Evolutionary conservation across 2,329 filamentous ascomycete species (phyloP).

Genomic region (Paradendryphiella salina): DNA sequence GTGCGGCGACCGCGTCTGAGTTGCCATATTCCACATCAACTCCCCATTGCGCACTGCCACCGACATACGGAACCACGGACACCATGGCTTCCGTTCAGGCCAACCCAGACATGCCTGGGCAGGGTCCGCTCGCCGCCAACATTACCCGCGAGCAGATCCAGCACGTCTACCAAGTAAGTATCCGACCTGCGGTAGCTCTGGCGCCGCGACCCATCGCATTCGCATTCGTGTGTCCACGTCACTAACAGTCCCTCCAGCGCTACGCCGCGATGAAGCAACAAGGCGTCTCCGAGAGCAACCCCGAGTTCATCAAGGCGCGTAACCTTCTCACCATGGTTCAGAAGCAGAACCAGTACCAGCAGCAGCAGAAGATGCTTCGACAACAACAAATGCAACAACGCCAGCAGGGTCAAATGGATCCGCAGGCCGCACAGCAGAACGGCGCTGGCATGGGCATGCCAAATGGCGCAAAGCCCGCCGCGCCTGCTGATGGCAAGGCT

Average conservation of each 20-base stretch:
- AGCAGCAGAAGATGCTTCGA: constrained; percentile 45
- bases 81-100: constrained; percentile 80
- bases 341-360: constrained; percentile 58
- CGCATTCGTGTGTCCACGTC: not conserved
- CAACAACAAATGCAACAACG: constrained; percentile 58
- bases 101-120: constrained; percentile 68
- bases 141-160: constrained; percentile 78
- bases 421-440: constrained; percentile 57
- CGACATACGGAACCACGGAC: constrained; percentile 18
- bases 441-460: constrained; percentile 36
- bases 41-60: constrained; percentile 21
- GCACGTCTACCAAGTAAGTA: constrained; percentile 68
- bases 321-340: constrained; percentile 75
- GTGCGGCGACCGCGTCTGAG: constrained; percentile 26
- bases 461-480: constrained; percentile 54
- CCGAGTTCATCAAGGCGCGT: constrained; percentile 82
- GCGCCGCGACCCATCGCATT: constrained; percentile 9
- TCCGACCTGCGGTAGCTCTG: not conserved
- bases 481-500: constrained; percentile 29
- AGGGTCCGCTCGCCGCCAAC: constrained; percentile 64
- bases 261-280: constrained; percentile 85
- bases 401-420: constrained; percentile 58
- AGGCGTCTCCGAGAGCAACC: constrained; percentile 79
- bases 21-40: constrained; percentile 14
- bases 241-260: constrained; percentile 65